phyloP scores from a whole-genome alignment of 768 basidiomycete species.

The Rhizopogon salebrosus region DNA sequence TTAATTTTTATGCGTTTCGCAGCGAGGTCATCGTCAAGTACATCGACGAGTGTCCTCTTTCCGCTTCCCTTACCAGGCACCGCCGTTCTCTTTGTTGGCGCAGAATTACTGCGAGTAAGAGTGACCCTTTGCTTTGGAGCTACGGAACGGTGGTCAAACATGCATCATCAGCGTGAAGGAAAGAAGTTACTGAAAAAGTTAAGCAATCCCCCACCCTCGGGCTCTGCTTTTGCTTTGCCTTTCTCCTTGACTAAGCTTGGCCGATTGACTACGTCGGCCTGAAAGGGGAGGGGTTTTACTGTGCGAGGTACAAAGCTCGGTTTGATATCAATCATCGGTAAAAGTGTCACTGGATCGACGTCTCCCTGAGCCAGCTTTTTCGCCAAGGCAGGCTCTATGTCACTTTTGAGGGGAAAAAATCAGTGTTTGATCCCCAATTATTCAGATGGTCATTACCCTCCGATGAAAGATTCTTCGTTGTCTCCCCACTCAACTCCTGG shows the following conservation, averaged over 20 bases:
- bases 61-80: conserved; percentile 59
- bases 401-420: conserved; percentile 34
- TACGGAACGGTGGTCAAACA: conserved; percentile 27
- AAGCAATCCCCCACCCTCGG: conserved; percentile 37
- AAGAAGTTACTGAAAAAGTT: conserved; percentile 54
- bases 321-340: conserved; percentile 77
- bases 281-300: conserved; percentile 38
- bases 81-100: conserved; percentile 18
- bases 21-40: conserved; percentile 61
- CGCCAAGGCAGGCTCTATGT: conserved; percentile 60
- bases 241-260: conserved; percentile 37
- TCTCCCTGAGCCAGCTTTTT: conserved; percentile 64
- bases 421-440: not conserved
- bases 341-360: conserved; percentile 60
- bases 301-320: conserved; percentile 53
- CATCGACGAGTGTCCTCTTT: conserved; percentile 67
- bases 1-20: conserved; percentile 43
- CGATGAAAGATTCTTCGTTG: conserved; percentile 67
- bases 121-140: conserved; percentile 22
- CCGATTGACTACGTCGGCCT: conserved; percentile 20
- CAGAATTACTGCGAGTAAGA: conserved; percentile 23
- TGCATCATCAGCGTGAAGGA: conserved; percentile 32
- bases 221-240: conserved; percentile 32
- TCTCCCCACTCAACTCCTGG: conserved; percentile 49
- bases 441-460: conserved; percentile 42